These are phyloP conservation scores for Chalaropsis thielavioides DNA, from an alignment of 2,329 filamentous ascomycete genomes.

Conservation along the genomic window DNA sequence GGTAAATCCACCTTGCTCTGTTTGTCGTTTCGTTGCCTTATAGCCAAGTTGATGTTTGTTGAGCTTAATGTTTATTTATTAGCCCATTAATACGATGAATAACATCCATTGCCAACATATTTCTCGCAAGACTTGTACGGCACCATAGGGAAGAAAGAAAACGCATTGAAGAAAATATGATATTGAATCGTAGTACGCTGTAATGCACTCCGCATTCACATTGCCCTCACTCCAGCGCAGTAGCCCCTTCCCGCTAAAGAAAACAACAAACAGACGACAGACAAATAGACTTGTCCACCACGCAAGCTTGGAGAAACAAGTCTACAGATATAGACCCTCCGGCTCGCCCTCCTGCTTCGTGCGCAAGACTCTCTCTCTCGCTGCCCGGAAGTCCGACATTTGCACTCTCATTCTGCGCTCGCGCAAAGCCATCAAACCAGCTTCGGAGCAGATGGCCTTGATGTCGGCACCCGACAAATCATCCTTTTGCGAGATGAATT, in stretches of 20 bases:
- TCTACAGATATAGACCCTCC: conserved; percentile 93
- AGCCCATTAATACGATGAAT: neutral
- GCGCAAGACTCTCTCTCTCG: conserved; percentile 86
- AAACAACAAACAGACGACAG: neutral
- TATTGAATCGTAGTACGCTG: conserved; percentile 3
- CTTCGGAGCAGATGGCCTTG: conserved; percentile 97
- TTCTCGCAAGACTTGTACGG: neutral
- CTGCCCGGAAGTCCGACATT: conserved; percentile 93
- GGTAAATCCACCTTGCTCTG: neutral
- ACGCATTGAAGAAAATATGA: neutral
- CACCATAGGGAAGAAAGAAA: neutral
- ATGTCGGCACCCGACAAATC: conserved; percentile 95
- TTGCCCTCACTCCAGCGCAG: neutral
- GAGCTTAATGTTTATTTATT: neutral
- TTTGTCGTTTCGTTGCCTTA: neutral
- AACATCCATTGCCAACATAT: neutral
- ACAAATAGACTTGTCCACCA: neutral
- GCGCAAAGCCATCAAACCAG: conserved; percentile 81
- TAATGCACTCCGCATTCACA: neutral
- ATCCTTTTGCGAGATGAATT: conserved; percentile 97
- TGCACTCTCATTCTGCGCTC: conserved; percentile 96
- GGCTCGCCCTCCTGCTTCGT: conserved; percentile 98
- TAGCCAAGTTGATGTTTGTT: neutral
- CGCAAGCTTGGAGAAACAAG: neutral
- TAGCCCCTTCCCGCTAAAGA: conserved; percentile 4